phyloP scores from a whole-genome alignment of 192 early-diverging fungal species.

The Umbelopsis sp. region DNA sequence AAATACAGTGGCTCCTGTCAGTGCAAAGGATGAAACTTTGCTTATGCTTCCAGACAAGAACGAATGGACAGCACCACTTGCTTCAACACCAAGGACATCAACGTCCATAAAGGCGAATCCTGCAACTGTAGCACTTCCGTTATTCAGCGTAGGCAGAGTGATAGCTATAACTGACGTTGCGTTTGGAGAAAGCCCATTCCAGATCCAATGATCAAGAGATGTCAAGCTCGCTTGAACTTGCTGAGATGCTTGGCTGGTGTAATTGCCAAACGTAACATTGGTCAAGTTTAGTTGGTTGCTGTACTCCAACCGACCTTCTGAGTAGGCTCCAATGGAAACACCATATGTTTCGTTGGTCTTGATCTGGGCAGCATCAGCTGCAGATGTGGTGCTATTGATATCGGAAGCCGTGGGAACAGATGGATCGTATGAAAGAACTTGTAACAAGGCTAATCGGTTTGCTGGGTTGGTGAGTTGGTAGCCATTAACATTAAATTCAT shows the following conservation, averaged over 20 bases:
- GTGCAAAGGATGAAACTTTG: background rate
- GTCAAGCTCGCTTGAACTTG: background rate
- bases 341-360: conserved; percentile 38
- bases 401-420: conserved; percentile 10
- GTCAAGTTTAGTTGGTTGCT: conserved; percentile 20
- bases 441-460: conserved; percentile 23
- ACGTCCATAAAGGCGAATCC: background rate
- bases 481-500: conserved; percentile 29
- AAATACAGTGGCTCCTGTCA: background rate
- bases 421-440: conserved; percentile 16
- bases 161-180: background rate
- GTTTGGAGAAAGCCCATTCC: background rate
- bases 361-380: conserved; percentile 24
- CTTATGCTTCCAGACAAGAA: background rate
- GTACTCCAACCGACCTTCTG: conserved; percentile 40
- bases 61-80: background rate
- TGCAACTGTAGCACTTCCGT: background rate
- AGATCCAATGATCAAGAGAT: background rate
- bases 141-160: background rate
- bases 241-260: background rate
- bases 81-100: background rate
- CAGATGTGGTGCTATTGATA: conserved; percentile 35
- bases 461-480: conserved; percentile 12
- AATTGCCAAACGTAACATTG: conserved; percentile 11
- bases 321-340: conserved; percentile 33